A percentile compares a stretch with the other conserved stretches of the same genome.
Evolutionary conservation across 805 yeast species (phyloP).

Genomic region (Kodamaea kaohsiungensis): DNA sequence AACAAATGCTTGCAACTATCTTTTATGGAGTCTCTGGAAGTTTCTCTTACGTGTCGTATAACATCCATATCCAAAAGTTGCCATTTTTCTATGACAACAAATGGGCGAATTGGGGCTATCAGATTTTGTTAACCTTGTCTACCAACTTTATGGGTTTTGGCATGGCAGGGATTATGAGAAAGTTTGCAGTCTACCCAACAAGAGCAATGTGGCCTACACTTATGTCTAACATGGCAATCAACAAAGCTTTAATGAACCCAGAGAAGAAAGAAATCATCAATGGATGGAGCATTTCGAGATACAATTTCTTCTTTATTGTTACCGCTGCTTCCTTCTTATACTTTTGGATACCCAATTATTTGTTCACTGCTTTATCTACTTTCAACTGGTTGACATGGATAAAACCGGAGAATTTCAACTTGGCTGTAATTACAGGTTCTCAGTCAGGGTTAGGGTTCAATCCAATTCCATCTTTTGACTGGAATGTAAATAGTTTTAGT

Average conservation of each 20-base stretch:
- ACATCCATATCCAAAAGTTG: slow-evolving; percentile 13
- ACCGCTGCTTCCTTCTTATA: slow-evolving; percentile 35
- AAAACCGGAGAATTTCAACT: slow-evolving; percentile 47
- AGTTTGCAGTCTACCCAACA: slow-evolving; percentile 18
- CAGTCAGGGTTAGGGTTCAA: slow-evolving; percentile 50
- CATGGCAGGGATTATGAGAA: slow-evolving; percentile 27
- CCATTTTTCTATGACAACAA: slow-evolving; percentile 10
- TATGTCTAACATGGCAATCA: slow-evolving; percentile 37
- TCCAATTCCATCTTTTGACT: slow-evolving; percentile 56
- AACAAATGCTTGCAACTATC: slow-evolving; percentile 6
- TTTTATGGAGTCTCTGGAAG: slow-evolving; percentile 25
- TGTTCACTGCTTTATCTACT: slow-evolving; percentile 42
- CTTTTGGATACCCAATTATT: slow-evolving; percentile 48
- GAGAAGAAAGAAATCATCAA: slow-evolving; percentile 24
- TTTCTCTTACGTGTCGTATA: slow-evolving; percentile 25
- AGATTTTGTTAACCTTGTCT: slow-evolving; percentile 14
- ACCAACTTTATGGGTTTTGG: slow-evolving; percentile 20
- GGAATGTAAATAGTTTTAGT: slow-evolving; percentile 31
- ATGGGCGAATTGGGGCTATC: slow-evolving; percentile 20
- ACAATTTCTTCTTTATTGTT: slow-evolving; percentile 28
- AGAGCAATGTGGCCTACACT: slow-evolving; percentile 24
- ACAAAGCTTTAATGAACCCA: slow-evolving; percentile 43
- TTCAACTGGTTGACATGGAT: slow-evolving; percentile 65
- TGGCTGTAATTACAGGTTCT: slow-evolving; percentile 52
- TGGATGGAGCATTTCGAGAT: slow-evolving; percentile 28